Conservation (phyloP, 768 basidiomycete genomes). For the Gautieria morchelliformis region DNA sequence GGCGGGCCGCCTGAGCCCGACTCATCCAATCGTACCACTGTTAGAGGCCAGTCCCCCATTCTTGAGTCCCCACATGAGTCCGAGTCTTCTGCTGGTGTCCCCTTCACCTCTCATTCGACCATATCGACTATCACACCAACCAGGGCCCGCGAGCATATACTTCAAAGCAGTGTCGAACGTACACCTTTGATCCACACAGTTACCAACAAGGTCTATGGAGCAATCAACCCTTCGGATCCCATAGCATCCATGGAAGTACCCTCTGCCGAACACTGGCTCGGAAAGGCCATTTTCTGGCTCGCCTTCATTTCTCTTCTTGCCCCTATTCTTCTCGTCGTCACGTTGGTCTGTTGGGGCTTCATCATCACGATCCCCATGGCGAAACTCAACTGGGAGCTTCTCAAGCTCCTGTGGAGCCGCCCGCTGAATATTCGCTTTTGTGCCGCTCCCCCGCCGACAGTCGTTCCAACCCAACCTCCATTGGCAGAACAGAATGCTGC, state of each 20-base stretch:
- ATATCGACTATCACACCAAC: slow-evolving; percentile 30
- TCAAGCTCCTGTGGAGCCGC: slow-evolving; percentile 68
- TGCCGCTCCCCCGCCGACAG: slow-evolving; percentile 67
- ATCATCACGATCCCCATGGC: slow-evolving; percentile 98
- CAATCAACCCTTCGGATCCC: slow-evolving; percentile 22
- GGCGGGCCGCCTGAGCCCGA: slow-evolving; percentile 13
- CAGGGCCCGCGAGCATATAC: slow-evolving; percentile 25
- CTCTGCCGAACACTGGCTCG: slow-evolving; percentile 40
- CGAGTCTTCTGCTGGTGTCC: slow-evolving; percentile 19
- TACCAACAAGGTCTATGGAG: slow-evolving; percentile 62
- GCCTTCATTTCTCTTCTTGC: slow-evolving; percentile 69
- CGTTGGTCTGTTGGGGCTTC: slow-evolving; percentile 88
- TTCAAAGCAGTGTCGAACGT: slow-evolving; percentile 22
- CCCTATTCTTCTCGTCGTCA: slow-evolving; percentile 81
- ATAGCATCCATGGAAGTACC: slow-evolving; percentile 12
- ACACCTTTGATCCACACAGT: slow-evolving; percentile 18
- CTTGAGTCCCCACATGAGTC: slow-evolving; percentile 11
- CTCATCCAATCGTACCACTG: slow-evolving; percentile 14
- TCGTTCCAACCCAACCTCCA: slow-evolving; percentile 31
- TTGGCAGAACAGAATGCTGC: slow-evolving; percentile 10
- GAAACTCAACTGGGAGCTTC: slow-evolving; percentile 89
- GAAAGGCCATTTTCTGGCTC: slow-evolving; percentile 76
- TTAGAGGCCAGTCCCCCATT: slow-evolving; percentile 19
- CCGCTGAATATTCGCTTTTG: slow-evolving; percentile 89
- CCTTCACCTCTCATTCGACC: slow-evolving; percentile 35